Evolutionary conservation across 306 rosid species (phyloP).

Genomic region (Vicia sativa): DNA sequence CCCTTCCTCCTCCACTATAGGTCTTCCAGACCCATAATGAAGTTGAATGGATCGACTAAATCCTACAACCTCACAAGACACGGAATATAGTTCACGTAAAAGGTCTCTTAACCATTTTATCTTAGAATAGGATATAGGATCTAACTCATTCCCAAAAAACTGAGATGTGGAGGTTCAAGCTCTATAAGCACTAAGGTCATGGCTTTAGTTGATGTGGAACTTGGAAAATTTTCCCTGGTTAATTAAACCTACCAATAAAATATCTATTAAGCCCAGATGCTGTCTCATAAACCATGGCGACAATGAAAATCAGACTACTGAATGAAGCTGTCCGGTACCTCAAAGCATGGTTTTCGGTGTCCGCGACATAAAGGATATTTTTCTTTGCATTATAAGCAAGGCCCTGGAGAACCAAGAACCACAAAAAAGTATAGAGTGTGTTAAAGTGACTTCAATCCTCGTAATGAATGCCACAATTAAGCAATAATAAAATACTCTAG

Average conservation of each 20-base stretch:
- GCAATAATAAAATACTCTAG: slow-evolving; percentile 20
- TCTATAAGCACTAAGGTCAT: slow-evolving; percentile 5
- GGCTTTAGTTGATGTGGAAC: slow-evolving; percentile 1
- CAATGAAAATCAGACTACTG: slow-evolving; percentile 10
- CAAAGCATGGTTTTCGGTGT: slow-evolving; percentile 96
- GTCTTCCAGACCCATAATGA: not conserved
- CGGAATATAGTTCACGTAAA: slow-evolving; percentile 10
- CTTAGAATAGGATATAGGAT: not conserved
- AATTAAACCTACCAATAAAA: slow-evolving; percentile 20
- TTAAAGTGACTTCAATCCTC: slow-evolving; percentile 20
- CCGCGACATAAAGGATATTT: slow-evolving; percentile 88
- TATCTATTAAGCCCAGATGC: slow-evolving; percentile 19
- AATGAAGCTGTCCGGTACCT: slow-evolving; percentile 58
- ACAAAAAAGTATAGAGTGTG: slow-evolving; percentile 14
- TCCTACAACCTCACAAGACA: slow-evolving; percentile 1
- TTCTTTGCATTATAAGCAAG: slow-evolving; percentile 89
- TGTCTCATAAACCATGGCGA: slow-evolving; percentile 25
- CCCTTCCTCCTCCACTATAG: not conserved
- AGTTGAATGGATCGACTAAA: not conserved
- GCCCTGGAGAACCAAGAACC: slow-evolving; percentile 63
- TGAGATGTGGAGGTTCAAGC: not conserved
- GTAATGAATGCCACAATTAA: slow-evolving; percentile 34
- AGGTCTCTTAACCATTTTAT: slow-evolving; percentile 6
- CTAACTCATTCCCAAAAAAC: not conserved
- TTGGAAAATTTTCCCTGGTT: slow-evolving; percentile 9